Evolutionary conservation across 2,329 filamentous ascomycete genomes (phyloP).

Genomic region (Fonsecaea pugnacius): DNA sequence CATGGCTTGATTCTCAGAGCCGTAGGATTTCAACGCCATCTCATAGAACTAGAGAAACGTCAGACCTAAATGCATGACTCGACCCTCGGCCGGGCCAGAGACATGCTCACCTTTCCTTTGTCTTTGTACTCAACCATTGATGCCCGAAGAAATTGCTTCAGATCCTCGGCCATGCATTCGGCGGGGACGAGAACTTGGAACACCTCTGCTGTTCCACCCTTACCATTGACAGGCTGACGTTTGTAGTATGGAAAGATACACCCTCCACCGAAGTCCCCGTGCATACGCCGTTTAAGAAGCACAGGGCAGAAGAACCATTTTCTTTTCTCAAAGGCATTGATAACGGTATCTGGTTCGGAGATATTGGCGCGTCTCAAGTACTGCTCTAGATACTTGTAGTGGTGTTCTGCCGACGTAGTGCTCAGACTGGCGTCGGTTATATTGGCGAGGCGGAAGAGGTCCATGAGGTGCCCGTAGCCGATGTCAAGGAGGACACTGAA

Average conservation of each 20-base stretch:
- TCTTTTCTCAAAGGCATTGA: constrained; percentile 35
- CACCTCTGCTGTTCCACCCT: constrained; percentile 40
- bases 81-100: neutral
- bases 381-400: neutral
- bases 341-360: constrained; percentile 28
- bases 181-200: constrained; percentile 31
- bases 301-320: constrained; percentile 37
- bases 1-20: neutral
- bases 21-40: constrained; percentile 3
- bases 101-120: neutral
- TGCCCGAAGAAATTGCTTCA: neutral
- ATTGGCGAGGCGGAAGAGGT: neutral
- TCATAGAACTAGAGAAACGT: neutral
- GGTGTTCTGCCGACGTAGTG: neutral
- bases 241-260: constrained; percentile 38
- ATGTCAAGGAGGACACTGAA: constrained; percentile 39
- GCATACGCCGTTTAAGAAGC: constrained; percentile 30
- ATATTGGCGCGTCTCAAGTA: neutral
- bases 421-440: neutral
- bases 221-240: constrained; percentile 35
- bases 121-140: neutral
- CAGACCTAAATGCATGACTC: neutral
- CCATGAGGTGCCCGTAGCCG: constrained; percentile 34
- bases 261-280: constrained; percentile 15
- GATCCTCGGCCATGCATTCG: neutral